phyloP scores from a whole-genome alignment of 208 protist genomes.

The Kentomonas sorsogonicus region DNA sequence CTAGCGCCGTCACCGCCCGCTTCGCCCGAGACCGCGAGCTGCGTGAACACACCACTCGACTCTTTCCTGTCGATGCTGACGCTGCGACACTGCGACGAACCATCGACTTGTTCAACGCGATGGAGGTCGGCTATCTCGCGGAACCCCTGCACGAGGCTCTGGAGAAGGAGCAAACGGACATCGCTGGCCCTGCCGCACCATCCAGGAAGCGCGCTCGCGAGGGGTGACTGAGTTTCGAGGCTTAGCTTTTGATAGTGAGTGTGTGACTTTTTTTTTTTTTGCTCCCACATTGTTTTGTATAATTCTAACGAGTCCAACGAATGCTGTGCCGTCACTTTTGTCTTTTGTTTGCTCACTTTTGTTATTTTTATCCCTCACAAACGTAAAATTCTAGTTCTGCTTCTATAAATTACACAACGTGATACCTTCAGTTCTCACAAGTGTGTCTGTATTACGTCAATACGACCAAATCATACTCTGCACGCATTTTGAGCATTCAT shows the following conservation, averaged over 20 bases:
- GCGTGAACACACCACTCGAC: slow-evolving; percentile 28
- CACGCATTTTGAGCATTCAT: not conserved
- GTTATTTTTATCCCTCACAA: slow-evolving; percentile 6
- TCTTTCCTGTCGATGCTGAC: slow-evolving; percentile 47
- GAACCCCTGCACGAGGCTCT: slow-evolving; percentile 33
- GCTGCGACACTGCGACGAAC: slow-evolving; percentile 35
- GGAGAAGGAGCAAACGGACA: slow-evolving; percentile 32
- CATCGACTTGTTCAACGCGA: slow-evolving; percentile 71
- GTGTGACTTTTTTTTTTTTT: not conserved
- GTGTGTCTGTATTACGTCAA: not conserved
- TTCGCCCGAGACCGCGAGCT: slow-evolving; percentile 55
- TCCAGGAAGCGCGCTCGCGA: slow-evolving; percentile 34
- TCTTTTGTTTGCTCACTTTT: not conserved
- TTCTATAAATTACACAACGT: too few relatives aligned
- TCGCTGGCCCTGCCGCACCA: too few relatives aligned
- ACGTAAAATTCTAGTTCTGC: too few relatives aligned
- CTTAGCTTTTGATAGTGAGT: not conserved
- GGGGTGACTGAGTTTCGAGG: not conserved
- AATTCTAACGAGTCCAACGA: not conserved
- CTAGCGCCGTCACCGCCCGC: slow-evolving; percentile 26
- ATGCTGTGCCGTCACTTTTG: not conserved
- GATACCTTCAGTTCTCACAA: too few relatives aligned
- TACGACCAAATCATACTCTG: too few relatives aligned
- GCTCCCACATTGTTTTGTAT: not conserved
- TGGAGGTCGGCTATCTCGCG: slow-evolving; percentile 54